Percentiles rank a stretch among this genome's conserved stretches.
These are phyloP conservation scores for Cyclotella kingstonii DNA, from an alignment of 108 stramenopile species.

Conservation along the genomic window DNA sequence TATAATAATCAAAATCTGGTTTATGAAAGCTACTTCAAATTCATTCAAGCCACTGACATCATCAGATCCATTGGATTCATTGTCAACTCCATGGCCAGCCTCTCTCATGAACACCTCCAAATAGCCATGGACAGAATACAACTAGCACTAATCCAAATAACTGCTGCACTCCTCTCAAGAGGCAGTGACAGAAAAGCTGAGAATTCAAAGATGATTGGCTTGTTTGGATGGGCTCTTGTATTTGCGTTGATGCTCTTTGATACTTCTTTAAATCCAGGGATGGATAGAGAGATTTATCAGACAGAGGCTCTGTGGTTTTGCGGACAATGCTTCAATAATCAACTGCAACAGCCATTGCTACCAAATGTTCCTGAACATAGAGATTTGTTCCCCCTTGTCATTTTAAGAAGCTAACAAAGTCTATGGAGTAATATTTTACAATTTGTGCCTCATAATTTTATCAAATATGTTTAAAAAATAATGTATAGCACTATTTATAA, in stretches of 20 bases:
- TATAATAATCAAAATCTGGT: constrained; percentile 99
- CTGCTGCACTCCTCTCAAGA: constrained; percentile 57
- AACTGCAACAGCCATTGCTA: too few relatives aligned
- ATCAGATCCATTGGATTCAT: constrained; percentile 80
- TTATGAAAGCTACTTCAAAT: constrained; percentile 99
- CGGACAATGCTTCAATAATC: too few relatives aligned
- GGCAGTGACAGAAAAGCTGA: constrained; percentile 78
- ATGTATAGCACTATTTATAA: too few relatives aligned
- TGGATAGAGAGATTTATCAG: constrained; percentile 52
- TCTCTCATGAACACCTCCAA: constrained; percentile 46
- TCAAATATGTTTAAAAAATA: too few relatives aligned
- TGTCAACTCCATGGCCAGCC: constrained; percentile 49
- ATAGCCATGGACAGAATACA: constrained; percentile 49
- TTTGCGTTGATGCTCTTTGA: constrained; percentile 56
- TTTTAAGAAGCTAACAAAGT: too few relatives aligned
- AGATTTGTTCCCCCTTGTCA: too few relatives aligned
- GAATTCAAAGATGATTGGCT: constrained; percentile 70
- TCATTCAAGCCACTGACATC: constrained; percentile 97
- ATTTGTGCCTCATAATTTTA: too few relatives aligned
- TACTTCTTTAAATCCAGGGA: constrained; percentile 26
- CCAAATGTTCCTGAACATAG: too few relatives aligned
- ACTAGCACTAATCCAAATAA: constrained; percentile 44
- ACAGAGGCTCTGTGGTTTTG: constrained; percentile 59
- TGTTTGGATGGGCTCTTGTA: constrained; percentile 76
- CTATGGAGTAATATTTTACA: too few relatives aligned